Evolutionary conservation across 495 filamentous ascomycete genomes (phyloP), one percentile per base, ranked within the genome.

Genomic region (Pyrenula aspistea): DNA sequence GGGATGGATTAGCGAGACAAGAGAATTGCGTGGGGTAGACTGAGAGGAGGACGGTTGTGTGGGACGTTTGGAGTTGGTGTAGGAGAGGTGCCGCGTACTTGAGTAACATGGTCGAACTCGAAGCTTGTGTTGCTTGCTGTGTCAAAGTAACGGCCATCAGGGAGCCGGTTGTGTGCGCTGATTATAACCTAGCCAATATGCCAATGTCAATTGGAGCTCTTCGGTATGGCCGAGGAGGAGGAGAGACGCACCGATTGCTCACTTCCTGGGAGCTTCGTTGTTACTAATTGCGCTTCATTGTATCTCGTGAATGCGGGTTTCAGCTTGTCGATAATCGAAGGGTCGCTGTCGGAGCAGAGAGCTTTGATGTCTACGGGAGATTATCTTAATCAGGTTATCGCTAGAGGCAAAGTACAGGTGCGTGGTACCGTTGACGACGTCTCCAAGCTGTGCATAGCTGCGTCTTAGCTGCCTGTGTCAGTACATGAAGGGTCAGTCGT

Each of bases 271-370:
- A 97, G 81, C 74, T 95, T 96, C 54, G 87, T 83, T 10, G 88
- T 88, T 24, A 83, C 71, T 67, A 96, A 85, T 69, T 99, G 94
- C 69, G 89, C 85, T 68, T 96, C 91, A 65, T 95, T 97, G 80
- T 99, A 96, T 69, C 85, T 87, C 71, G 91, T 79, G 71, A 96
- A 93, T 0, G 93, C 91, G 2, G 90, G 88, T 2, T 72, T 76
- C 11, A 96, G 84, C 47, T 86, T 82, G 55, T 78, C 68, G 24
- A 91, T 70, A 48, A 92, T 70, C 52, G 77, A 74, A 10, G 83
- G 81, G 23, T 81, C 83, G 8, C 10, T 8, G 62, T 91, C 83
- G 67, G 78, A 72, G 19, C 87, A 91, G 47, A 99, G 76, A 53
- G 81, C 71, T 68, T 96, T 95, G 75, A 99, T 88, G 65, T 95